These are phyloP conservation scores for Dothideomycetes sp. DNA, from an alignment of 2,329 filamentous ascomycete genomes.

Conservation along the genomic window DNA sequence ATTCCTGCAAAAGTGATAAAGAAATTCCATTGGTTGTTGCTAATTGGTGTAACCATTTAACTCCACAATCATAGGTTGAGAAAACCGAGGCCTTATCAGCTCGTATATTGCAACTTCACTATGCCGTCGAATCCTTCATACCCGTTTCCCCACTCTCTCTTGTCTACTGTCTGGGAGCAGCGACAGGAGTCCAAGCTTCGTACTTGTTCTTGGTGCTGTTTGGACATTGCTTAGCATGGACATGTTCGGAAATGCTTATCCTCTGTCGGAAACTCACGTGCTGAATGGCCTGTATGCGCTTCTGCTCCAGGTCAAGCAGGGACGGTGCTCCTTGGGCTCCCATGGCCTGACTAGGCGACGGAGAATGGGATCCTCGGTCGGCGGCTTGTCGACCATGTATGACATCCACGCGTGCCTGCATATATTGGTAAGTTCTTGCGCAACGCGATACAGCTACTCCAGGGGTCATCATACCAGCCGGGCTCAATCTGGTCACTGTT, in stretches of 20 bases:
- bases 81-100: too few species aligned
- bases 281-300: conserved; percentile 87
- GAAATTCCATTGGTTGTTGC: too few species aligned
- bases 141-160: conserved; percentile 3
- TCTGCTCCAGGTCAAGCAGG: conserved; percentile 65
- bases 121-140: conserved; percentile 12
- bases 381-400: conserved; percentile 82
- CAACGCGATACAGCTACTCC: background rate
- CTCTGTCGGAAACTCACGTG: conserved; percentile 59
- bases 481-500: conserved; percentile 74
- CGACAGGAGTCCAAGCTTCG: conserved; percentile 39
- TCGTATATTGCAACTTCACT: too few species aligned
- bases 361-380: conserved; percentile 64
- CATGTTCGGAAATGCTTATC: background rate
- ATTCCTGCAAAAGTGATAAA: too few species aligned
- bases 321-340: conserved; percentile 64
- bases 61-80: too few species aligned
- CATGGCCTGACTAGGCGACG: conserved; percentile 59
- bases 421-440: conserved; percentile 13
- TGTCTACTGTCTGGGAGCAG: conserved; percentile 29
- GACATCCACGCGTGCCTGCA: conserved; percentile 88
- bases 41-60: too few species aligned
- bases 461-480: conserved; percentile 54
- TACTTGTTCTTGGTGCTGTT: conserved; percentile 42
- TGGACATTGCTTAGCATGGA: conserved; percentile 4